These are phyloP conservation scores for Elsinoe ampelina DNA, from an alignment of 2,329 filamentous ascomycete genomes.

Conservation along the genomic window DNA sequence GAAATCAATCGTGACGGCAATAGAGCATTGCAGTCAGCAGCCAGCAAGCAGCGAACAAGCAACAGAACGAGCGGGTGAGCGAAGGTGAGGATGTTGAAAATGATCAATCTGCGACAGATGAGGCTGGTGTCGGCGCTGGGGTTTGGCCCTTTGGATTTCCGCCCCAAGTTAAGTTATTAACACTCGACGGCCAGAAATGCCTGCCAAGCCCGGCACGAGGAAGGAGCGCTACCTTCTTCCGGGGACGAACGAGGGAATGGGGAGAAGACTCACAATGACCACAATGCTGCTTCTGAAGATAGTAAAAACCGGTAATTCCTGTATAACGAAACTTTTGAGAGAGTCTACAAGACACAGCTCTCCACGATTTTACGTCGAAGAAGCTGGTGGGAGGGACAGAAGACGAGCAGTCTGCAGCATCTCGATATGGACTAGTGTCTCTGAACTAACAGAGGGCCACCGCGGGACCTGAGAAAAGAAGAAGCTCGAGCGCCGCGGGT, in stretches of 20 bases:
- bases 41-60: background rate
- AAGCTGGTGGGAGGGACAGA: background rate
- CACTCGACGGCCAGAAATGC: background rate
- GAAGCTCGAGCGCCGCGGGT: background rate
- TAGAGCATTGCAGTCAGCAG: conserved; percentile 8
- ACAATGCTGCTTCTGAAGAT: too few species aligned
- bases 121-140: conserved; percentile 8
- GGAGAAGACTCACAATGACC: background rate
- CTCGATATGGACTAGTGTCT: conserved; percentile 3
- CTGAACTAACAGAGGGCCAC: background rate
- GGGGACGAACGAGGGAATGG: background rate
- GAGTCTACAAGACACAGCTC: background rate
- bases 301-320: too few species aligned
- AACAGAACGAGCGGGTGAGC: background rate
- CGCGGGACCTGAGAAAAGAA: background rate
- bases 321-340: background rate
- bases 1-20: background rate
- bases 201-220: conserved; percentile 4
- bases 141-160: background rate
- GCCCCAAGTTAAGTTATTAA: too few species aligned
- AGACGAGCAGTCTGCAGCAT: background rate
- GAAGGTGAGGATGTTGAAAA: background rate
- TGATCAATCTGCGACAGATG: conserved; percentile 7
- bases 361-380: conserved; percentile 8
- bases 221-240: background rate